These are phyloP conservation scores for Orbilia blumenaviensis DNA, from an alignment of 2,329 filamentous ascomycete genomes.

Conservation along the genomic window DNA sequence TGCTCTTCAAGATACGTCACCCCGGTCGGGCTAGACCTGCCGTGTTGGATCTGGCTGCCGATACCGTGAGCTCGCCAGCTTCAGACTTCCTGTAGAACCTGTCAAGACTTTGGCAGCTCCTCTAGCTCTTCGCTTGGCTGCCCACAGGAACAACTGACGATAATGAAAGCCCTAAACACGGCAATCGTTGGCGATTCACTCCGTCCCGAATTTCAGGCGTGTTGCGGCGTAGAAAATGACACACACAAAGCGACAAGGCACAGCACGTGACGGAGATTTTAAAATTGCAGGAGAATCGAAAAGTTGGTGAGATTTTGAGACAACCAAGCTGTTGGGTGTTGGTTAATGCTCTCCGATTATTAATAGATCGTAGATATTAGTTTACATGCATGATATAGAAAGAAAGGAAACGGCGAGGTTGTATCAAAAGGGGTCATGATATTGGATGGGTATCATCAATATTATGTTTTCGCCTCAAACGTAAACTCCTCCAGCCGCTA, in stretches of 20 bases:
- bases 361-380: background rate
- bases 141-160: background rate
- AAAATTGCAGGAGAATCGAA: background rate
- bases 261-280: background rate
- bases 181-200: background rate
- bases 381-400: constrained; percentile 15
- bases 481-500: constrained; percentile 98
- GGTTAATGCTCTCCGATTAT: background rate
- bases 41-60: constrained; percentile 7
- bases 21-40: constrained; percentile 1
- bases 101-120: background rate
- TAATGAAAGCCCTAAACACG: background rate
- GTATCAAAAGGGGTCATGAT: constrained; percentile 1
- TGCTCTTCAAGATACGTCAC: background rate
- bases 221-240: constrained; percentile 9
- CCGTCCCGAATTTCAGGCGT: background rate
- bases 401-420: background rate
- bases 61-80: constrained; percentile 11
- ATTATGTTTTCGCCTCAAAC: constrained; percentile 70
- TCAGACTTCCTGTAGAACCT: constrained; percentile 10
- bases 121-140: background rate
- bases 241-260: background rate
- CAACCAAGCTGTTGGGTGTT: background rate
- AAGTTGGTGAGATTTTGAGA: background rate
- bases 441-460: constrained; percentile 7